A percentile compares a stretch with the other conserved stretches of the same genome.
These are phyloP conservation scores for Aegilops bicornis DNA, from an alignment of 176 grass and related monocot species.

Conservation along the genomic window DNA sequence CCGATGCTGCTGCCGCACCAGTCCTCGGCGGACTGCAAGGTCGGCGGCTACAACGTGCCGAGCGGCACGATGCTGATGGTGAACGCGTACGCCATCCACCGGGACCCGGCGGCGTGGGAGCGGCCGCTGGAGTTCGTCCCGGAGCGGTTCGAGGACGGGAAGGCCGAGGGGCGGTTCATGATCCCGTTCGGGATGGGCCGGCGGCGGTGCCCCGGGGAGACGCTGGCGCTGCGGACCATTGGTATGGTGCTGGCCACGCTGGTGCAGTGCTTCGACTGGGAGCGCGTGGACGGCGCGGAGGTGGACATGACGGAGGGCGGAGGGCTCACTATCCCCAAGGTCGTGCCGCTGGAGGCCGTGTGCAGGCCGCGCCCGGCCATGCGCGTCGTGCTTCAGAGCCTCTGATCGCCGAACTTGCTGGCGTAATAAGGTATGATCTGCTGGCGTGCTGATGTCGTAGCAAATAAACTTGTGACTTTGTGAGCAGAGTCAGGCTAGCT, in stretches of 20 bases:
- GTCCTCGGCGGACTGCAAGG: constrained; percentile 42
- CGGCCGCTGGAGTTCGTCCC: constrained; percentile 41
- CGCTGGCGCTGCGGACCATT: constrained; percentile 41
- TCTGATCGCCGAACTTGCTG: no score
- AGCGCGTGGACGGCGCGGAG: constrained; percentile 13
- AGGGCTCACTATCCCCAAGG: constrained; percentile 44
- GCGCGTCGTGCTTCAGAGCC: not conserved
- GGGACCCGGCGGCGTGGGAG: constrained; percentile 52
- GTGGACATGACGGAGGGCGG: constrained; percentile 52
- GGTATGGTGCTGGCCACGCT: constrained; percentile 46
- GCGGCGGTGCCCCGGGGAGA: constrained; percentile 61
- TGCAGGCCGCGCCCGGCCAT: constrained; percentile 40
- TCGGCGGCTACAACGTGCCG: constrained; percentile 62
- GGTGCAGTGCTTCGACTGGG: constrained; percentile 77
- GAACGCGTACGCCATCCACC: constrained; percentile 64
- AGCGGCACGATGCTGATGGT: constrained; percentile 49
- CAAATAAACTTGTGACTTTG: no score
- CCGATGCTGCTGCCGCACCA: constrained; percentile 65
- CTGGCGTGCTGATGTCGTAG: no score
- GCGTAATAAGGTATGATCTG: no score
- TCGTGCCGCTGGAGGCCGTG: constrained; percentile 35
- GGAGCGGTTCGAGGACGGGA: constrained; percentile 52
- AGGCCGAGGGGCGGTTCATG: constrained; percentile 17
- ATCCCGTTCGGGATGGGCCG: constrained; percentile 74
- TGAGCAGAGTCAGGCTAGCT: no score